Evolutionary conservation across 352 stramenopile genomes (phyloP).

Genomic region (Pythium folliculosum): DNA sequence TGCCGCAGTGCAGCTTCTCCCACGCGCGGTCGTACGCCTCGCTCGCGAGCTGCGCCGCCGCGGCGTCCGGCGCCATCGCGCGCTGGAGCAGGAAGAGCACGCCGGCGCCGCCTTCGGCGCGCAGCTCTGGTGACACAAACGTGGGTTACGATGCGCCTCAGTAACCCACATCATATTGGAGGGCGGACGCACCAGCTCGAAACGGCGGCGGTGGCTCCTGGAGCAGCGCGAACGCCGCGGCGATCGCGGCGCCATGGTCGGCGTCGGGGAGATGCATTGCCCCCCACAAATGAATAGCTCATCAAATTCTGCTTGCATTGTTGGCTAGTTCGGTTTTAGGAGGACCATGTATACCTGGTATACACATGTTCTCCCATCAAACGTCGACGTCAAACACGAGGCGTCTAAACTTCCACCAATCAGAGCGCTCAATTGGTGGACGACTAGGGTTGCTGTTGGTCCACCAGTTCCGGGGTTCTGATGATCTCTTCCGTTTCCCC

Average conservation of each 20-base stretch:
- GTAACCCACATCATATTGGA: too few species aligned
- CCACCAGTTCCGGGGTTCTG: conserved; percentile 16
- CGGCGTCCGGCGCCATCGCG: conserved; percentile 8
- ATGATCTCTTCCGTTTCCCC: neutral
- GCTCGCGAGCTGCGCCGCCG: conserved; percentile 8
- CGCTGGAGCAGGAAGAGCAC: conserved; percentile 45
- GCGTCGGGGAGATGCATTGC: neutral
- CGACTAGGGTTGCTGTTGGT: conserved; percentile 28
- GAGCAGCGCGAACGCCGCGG: neutral
- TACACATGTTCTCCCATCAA: conserved; percentile 15
- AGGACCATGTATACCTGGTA: neutral
- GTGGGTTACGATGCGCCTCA: neutral
- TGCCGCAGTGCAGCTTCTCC: conserved; percentile 74
- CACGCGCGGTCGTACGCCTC: conserved; percentile 65
- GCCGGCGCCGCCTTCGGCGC: conserved; percentile 42
- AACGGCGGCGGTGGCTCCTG: conserved; percentile 6
- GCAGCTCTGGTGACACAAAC: conserved; percentile 37
- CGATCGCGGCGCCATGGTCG: neutral
- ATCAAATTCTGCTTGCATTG: neutral
- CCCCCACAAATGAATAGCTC: neutral
- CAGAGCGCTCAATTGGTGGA: neutral
- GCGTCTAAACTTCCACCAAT: conserved; percentile 15
- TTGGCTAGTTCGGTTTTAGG: conserved; percentile 13
- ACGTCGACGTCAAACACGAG: conserved; percentile 18
- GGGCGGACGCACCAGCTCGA: neutral